Evolutionary conservation across 78 protist genomes (phyloP), one percentile per base, ranked within the genome.

Genomic region (Guillardia theta): DNA sequence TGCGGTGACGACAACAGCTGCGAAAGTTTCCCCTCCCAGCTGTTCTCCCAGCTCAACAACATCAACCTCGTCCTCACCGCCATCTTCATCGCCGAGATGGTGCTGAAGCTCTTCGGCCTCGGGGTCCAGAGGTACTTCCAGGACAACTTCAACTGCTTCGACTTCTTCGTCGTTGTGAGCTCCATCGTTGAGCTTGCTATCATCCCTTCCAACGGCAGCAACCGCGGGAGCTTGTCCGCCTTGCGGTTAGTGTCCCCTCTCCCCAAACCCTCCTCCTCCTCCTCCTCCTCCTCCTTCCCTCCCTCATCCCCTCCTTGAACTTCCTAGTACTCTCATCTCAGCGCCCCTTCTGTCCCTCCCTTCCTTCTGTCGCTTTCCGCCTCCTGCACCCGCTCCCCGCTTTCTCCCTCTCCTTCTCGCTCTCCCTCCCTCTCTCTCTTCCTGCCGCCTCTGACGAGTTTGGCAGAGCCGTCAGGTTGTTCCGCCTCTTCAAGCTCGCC

Each of bases 401-500:
- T 58, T 30, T 6, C 70, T 58, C 6, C 6, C 70, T 58, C 70
- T 6, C 6, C 6, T 6, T 30, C 6, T 1, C 70, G 4, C 27
- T 58, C 70, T 58, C 70, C 6, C 70, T 58, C 70, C 6, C 70
- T 58, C 70, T 6, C 70, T 58, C 70, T 6, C 70, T 58, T 30
- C 6, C 70, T 58, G 39, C 27, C 70, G 4, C 70, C 58, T 50
- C 58, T 15, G 10, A 10, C 58, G 30, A n/a, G n/a, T n/a, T n/a
- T n/a, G n/a, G n/a, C n/a, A 1, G 70, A 9, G 70, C 39, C 2
- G 27, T 58, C 39, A 1, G 70, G 39, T 6, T 58, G 27, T 58
- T 58, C 6, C 70, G 70, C 4, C 70, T 58, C 70, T 43, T 95
- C 76, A 64, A 77, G 64, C 64, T 95, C 30, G 94, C 87, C 10